Base-by-base conservation (phyloP, 495 filamentous ascomycete species). In the Penicillium manginii region DNA sequence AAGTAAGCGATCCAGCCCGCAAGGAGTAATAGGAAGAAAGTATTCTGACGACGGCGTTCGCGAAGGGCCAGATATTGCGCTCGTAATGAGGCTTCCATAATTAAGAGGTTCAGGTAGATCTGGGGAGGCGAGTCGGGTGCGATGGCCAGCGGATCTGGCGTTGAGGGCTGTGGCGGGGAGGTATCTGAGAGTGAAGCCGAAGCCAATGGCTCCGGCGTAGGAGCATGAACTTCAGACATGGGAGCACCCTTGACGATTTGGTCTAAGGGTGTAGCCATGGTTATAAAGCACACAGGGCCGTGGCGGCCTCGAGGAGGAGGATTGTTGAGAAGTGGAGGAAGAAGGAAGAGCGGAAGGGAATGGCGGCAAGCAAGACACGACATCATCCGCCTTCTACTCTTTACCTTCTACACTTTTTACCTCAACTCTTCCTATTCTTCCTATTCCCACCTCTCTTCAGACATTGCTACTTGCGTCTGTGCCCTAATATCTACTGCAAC, bases 71-170 rank as follows among this genome's bases (percentile, higher is more conserved):
- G 84, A 73, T 96, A 98, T 67, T 99, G 94, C 18, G 89, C 86
- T 43, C 94, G 92, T 22, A 99, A 81, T 14, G 91, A 96, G 49
- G 92, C 91, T 73, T 99, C 94, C 69, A 99, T 88, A 64, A 99
- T 93, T 52, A 99, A 81, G 37, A 99, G 89, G 71, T 99, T 99
- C 63, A 98, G 84, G 78, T 98, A 99, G 66, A 98, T 97, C 77
- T 97, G 96, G n/a, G 91, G 91, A 69, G 90, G 93, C 29, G 93
- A 91, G 59, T 89, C 93, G 11, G 94, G 93, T 29, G 96, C 84
- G 40, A 86, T 84, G 55, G 88, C 87, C 48, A 92, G 80, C 39
- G 93, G 93, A 71, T 97, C 90, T 63, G 73, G 83, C 58, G 72
- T 82, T 73, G 75, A 68, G 56, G 68, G 64, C 51, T 73, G 71